Percentiles rank a stretch among this genome's conserved stretches.
Evolutionary conservation across 2,329 filamentous ascomycete species (phyloP).

Genomic region (Sarocladium oryzae): DNA sequence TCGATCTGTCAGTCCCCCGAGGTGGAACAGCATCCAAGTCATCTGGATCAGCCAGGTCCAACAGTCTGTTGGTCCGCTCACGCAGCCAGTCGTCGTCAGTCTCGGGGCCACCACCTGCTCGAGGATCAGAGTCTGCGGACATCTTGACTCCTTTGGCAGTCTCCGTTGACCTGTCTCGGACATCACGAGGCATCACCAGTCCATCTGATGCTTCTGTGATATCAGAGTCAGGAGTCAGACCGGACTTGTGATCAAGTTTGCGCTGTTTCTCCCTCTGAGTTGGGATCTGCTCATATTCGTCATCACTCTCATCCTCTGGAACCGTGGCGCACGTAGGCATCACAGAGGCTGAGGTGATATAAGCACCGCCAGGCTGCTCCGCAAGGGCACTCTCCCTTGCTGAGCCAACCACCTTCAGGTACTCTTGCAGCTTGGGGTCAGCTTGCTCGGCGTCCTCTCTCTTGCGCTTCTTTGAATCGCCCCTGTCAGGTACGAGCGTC

Average conservation of each 20-base stretch:
- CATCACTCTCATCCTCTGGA: slow-evolving; percentile 58
- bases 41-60: slow-evolving; percentile 77
- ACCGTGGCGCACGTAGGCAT: slow-evolving; percentile 21
- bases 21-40: slow-evolving; percentile 30
- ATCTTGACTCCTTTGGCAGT: neutral
- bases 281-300: slow-evolving; percentile 66
- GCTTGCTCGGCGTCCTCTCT: slow-evolving; percentile 50
- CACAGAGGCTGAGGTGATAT: slow-evolving; percentile 18
- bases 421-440: slow-evolving; percentile 81
- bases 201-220: neutral
- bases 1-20: neutral
- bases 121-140: slow-evolving; percentile 7
- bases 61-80: slow-evolving; percentile 75
- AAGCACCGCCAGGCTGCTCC: slow-evolving; percentile 20
- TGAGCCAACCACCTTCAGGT: slow-evolving; percentile 72
- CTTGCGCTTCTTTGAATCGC: slow-evolving; percentile 61
- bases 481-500: slow-evolving; percentile 17
- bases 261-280: slow-evolving; percentile 42
- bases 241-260: slow-evolving; percentile 8
- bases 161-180: slow-evolving; percentile 4
- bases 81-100: slow-evolving; percentile 89
- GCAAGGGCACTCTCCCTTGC: slow-evolving; percentile 27
- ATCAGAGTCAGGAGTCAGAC: slow-evolving; percentile 4
- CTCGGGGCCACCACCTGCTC: slow-evolving; percentile 31
- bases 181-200: neutral